phyloP scores from a whole-genome alignment of 306 rosid genomes.

The Canavalia ensiformis region DNA sequence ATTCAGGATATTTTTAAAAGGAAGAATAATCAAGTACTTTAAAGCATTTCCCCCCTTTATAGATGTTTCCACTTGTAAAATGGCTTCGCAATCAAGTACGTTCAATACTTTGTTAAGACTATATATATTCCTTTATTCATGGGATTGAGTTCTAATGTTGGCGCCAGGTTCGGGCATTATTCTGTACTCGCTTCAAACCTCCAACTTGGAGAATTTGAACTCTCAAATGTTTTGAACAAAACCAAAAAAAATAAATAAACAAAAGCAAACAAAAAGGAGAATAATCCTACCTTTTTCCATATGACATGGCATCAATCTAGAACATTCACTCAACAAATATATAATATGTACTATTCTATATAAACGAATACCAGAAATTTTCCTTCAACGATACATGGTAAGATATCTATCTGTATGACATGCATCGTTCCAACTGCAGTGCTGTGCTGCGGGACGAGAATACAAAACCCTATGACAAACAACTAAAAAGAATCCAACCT shows the following conservation, averaged over 20 bases:
- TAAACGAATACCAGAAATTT: slow-evolving; percentile 43
- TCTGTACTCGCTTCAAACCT: no score
- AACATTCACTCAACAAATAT: neutral
- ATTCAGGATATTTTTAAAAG: no score
- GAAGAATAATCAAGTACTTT: no score
- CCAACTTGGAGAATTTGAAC: no score
- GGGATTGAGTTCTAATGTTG: neutral
- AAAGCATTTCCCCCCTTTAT: no score
- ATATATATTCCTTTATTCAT: neutral
- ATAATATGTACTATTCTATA: slow-evolving; percentile 32
- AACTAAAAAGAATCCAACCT: slow-evolving; percentile 57
- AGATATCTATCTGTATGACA: slow-evolving; percentile 35
- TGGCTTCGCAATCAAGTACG: neutral
- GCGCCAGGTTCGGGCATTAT: no score
- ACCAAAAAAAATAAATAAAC: no score
- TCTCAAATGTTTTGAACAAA: neutral
- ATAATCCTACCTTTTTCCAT: neutral
- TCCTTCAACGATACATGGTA: slow-evolving; percentile 41
- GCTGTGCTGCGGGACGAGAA: neutral
- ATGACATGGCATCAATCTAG: neutral
- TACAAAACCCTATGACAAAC: slow-evolving; percentile 21
- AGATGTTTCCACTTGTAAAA: neutral
- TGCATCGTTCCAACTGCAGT: slow-evolving; percentile 42
- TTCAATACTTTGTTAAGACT: neutral
- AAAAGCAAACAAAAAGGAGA: neutral